Percentiles rank a stretch among this genome's conserved stretches.
phyloP scores from a whole-genome alignment of 805 yeast species.

The Brettanomyces naardenensis region DNA sequence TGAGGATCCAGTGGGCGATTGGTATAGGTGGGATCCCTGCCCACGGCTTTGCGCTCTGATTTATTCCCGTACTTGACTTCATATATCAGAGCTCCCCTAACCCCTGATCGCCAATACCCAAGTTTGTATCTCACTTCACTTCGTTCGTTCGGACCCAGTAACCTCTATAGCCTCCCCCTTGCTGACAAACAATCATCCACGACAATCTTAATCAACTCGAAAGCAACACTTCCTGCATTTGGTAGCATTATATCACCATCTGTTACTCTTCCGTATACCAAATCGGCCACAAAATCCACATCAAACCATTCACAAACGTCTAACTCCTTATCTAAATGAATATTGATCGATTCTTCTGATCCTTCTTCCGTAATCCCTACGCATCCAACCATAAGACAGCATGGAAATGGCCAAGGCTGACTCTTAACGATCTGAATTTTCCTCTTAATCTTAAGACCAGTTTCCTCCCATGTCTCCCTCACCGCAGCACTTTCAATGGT shows the following conservation, averaged over 20 bases:
- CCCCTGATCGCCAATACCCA: too few species aligned
- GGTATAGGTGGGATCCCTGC: too few species aligned
- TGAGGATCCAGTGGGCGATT: too few species aligned
- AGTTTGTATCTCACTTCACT: too few species aligned
- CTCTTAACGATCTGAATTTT: slow-evolving; percentile 56
- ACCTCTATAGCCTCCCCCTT: background rate
- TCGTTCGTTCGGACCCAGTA: too few species aligned
- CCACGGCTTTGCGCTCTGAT: too few species aligned
- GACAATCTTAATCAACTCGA: slow-evolving; percentile 4
- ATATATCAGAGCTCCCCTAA: too few species aligned
- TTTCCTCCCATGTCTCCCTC: slow-evolving; percentile 93
- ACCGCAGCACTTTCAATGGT: slow-evolving; percentile 81
- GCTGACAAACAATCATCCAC: slow-evolving; percentile 3
- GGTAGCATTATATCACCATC: slow-evolving; percentile 2
- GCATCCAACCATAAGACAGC: slow-evolving; percentile 90
- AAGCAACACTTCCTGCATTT: slow-evolving; percentile 4
- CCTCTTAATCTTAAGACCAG: slow-evolving; percentile 55
- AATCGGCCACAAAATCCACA: slow-evolving; percentile 35
- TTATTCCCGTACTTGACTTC: too few species aligned
- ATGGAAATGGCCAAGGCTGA: slow-evolving; percentile 99
- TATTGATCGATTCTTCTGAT: slow-evolving; percentile 34
- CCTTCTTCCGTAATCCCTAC: slow-evolving; percentile 59
- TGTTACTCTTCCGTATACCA: slow-evolving; percentile 7
- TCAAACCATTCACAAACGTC: slow-evolving; percentile 84
- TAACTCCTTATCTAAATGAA: slow-evolving; percentile 81